phyloP scores from a whole-genome alignment of 2,329 filamentous ascomycete genomes.

The Escovopsis sp. region DNA sequence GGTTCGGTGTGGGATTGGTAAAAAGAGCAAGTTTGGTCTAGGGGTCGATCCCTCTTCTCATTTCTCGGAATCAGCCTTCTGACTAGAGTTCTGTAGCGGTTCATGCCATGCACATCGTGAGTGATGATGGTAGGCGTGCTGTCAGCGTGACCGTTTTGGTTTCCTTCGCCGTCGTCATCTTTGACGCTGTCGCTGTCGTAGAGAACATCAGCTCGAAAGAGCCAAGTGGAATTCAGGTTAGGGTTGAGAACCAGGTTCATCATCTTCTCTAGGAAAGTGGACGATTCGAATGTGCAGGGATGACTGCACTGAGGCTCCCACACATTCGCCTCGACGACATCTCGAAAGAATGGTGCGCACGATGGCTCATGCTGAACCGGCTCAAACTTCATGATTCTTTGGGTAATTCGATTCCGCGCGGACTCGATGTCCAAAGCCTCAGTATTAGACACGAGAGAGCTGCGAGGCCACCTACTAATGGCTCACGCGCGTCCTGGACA shows the following conservation, averaged over 20 bases:
- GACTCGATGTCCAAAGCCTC: too few species aligned
- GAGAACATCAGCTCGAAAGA: constrained; percentile 66
- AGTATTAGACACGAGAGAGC: too few species aligned
- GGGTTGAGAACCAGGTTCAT: constrained; percentile 63
- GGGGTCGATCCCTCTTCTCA: constrained; percentile 52
- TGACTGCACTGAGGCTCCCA: constrained; percentile 44
- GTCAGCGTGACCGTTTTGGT: background rate
- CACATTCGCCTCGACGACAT: constrained; percentile 7
- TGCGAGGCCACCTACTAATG: too few species aligned
- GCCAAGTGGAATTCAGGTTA: constrained; percentile 62
- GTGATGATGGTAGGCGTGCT: constrained; percentile 1
- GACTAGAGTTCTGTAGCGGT: constrained; percentile 49
- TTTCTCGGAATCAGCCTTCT: constrained; percentile 73
- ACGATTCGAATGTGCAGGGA: constrained; percentile 46
- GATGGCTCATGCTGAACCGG: constrained; percentile 15
- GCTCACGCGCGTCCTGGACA: too few species aligned
- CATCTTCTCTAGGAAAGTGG: constrained; percentile 53
- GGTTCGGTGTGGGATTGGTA: constrained; percentile 27
- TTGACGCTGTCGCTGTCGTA: constrained; percentile 17
- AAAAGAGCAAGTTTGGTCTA: constrained; percentile 74
- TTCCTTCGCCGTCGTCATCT: background rate
- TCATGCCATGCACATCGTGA: constrained; percentile 13
- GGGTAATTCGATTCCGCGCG: background rate
- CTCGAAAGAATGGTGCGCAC: constrained; percentile 14
- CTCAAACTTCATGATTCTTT: constrained; percentile 12